phyloP scores from a whole-genome alignment of 164 flowering plant species.

The Echeveria elegans region DNA sequence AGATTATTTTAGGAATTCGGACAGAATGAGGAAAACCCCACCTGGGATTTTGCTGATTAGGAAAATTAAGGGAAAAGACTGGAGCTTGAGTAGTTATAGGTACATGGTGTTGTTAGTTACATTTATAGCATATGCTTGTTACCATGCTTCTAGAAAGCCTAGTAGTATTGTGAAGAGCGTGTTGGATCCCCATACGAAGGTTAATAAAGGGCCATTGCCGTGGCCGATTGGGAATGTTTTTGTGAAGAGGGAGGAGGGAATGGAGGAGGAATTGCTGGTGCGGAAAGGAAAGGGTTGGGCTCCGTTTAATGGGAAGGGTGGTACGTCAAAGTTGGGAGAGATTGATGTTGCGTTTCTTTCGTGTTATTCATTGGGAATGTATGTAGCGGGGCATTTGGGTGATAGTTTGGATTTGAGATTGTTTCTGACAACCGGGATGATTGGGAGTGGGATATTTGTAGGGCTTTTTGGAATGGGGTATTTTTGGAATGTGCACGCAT shows the following conservation, averaged over 20 bases:
- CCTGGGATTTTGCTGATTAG: slow-evolving; percentile 4
- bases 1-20: not conserved
- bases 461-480: slow-evolving; percentile 5
- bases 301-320: slow-evolving; percentile 1
- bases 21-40: slow-evolving; percentile 2
- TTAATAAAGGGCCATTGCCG: not conserved
- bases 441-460: slow-evolving; percentile 1
- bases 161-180: not conserved
- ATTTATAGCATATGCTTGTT: not conserved
- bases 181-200: not conserved
- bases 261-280: not conserved
- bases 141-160: slow-evolving; percentile 1
- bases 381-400: slow-evolving; percentile 6
- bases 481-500: slow-evolving; percentile 2
- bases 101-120: slow-evolving; percentile 1
- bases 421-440: slow-evolving; percentile 5
- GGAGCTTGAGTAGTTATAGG: slow-evolving; percentile 3
- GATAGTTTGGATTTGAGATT: not conserved
- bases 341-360: slow-evolving; percentile 5
- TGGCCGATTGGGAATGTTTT: slow-evolving; percentile 1
- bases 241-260: not conserved
- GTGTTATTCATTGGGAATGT: slow-evolving; percentile 5
- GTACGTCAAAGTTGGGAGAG: not conserved
- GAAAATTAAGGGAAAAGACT: not conserved
- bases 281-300: not conserved